Conservation (phyloP, 495 filamentous ascomycete species). For the Penicillium nucicola region DNA sequence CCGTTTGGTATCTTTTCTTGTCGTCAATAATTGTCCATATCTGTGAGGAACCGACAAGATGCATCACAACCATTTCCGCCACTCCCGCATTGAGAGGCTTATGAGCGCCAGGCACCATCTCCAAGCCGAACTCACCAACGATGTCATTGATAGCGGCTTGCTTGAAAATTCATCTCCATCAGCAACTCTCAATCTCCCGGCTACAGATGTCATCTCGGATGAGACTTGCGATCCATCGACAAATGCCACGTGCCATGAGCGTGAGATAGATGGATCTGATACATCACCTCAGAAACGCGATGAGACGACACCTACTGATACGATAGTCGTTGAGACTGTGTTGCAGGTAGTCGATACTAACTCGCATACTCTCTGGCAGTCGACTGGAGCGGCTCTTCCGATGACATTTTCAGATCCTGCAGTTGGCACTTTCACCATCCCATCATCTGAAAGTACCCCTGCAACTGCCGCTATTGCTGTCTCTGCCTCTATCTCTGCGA, state of each 20-base stretch:
- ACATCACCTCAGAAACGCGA: slow-evolving; percentile 15
- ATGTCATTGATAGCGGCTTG: slow-evolving; percentile 1
- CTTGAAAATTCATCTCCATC: background rate
- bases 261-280: background rate
- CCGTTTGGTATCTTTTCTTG: background rate
- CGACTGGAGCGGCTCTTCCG: slow-evolving; percentile 10
- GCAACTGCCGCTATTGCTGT: background rate
- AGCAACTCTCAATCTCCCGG: background rate
- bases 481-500: background rate
- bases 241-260: slow-evolving; percentile 7
- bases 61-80: slow-evolving; percentile 22
- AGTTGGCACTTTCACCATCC: slow-evolving; percentile 11
- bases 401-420: slow-evolving; percentile 16
- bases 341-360: slow-evolving; percentile 20
- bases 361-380: slow-evolving; percentile 16
- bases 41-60: slow-evolving; percentile 10
- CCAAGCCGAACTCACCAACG: slow-evolving; percentile 3
- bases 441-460: background rate
- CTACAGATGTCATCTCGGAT: slow-evolving; percentile 4
- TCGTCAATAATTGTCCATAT: background rate
- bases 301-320: slow-evolving; percentile 4
- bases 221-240: slow-evolving; percentile 10
- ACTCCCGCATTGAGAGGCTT: slow-evolving; percentile 17
- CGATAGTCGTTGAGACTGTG: slow-evolving; percentile 12
- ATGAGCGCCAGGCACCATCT: slow-evolving; percentile 14